These are phyloP conservation scores for Thecaphora frezii DNA, from an alignment of 1,284 basidiomycete genomes.

Conservation along the genomic window DNA sequence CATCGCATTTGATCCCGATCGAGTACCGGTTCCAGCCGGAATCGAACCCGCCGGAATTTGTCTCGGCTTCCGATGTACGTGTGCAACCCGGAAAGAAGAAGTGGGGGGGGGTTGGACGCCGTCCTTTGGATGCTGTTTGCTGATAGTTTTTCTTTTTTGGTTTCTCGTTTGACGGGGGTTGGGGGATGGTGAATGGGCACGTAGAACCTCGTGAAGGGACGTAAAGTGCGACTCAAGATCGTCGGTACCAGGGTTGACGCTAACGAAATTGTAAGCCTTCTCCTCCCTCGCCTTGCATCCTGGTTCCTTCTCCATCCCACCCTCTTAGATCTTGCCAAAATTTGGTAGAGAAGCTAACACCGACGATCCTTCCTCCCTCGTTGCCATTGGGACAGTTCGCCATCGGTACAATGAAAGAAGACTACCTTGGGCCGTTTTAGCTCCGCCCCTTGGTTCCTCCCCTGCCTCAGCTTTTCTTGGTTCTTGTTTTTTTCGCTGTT, in stretches of 20 bases:
- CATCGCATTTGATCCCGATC: slow-evolving; percentile 75
- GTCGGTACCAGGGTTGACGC: slow-evolving; percentile 96
- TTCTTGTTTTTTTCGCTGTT: too few species aligned
- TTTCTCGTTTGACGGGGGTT: background rate
- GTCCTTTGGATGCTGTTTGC: too few species aligned
- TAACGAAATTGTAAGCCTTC: slow-evolving; percentile 72
- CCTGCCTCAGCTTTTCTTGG: too few species aligned
- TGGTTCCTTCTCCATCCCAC: too few species aligned
- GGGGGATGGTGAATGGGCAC: too few species aligned
- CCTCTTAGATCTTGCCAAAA: background rate
- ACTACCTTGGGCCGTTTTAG: slow-evolving; percentile 51
- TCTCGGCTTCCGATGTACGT: slow-evolving; percentile 38
- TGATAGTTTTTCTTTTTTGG: background rate
- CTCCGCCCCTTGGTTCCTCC: too few species aligned
- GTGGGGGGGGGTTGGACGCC: too few species aligned
- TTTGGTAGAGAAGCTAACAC: too few species aligned
- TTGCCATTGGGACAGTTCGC: slow-evolving; percentile 31
- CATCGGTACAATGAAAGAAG: slow-evolving; percentile 58
- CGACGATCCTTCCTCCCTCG: too few species aligned
- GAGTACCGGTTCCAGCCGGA: slow-evolving; percentile 64
- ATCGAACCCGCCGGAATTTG: slow-evolving; percentile 56
- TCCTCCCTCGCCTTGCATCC: background rate
- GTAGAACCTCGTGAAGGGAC: slow-evolving; percentile 72
- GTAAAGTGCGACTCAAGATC: slow-evolving; percentile 87
- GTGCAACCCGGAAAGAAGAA: too few species aligned